Base-by-base conservation (phyloP, 1,284 basidiomycete genomes). In the Rugiboletus extremiorientalis region DNA sequence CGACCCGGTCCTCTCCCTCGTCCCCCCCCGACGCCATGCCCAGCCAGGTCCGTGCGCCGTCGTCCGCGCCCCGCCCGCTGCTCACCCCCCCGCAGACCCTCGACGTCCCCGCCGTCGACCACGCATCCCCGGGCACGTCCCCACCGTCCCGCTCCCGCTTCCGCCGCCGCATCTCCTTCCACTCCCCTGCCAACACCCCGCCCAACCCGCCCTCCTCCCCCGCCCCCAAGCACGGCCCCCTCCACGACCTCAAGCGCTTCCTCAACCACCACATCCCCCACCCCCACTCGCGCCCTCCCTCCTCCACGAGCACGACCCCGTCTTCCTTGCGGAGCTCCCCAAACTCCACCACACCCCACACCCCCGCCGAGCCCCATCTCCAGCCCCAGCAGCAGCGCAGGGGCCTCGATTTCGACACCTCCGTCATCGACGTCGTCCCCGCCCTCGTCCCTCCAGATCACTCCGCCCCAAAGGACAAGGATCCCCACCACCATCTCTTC, bases 201-300 rank as follows among this genome's bases (percentile, higher is more conserved):
- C 59, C 59, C 5, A 34, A 25, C 28, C 55, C 57, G 49, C 33
- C 58, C 25, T 48, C 55, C 42, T 52, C 62, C 34, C 6, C 55
- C 49, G 30, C 41, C 65, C 28, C 72, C 4, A 77, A 82, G 56
- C 80, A 81, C 60, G 86, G 91, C 1, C 89, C 92, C 6, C 81
- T 97, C 50, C 86, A 92, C 74, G 94, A 96, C 73, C 84, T 97
- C 65, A 93, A 93, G 69, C 89, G 94, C 33, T 96, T 96, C 78
- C 82, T 96, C 60, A 92, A 95, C 75, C 85, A 92, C 74, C 92
- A 94, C 74, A 88, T 94, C 52, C 86, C 86, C 58, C 86, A 90
- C 60, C 84, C 89, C 60, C 66, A 70, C 38, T 65, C 64, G 50
- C 66, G 68, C 30, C 68, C 69, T 18, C 56, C 64, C 20, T 20